Base-by-base conservation (phyloP, 805 yeast genomes). In the Candida orba region DNA sequence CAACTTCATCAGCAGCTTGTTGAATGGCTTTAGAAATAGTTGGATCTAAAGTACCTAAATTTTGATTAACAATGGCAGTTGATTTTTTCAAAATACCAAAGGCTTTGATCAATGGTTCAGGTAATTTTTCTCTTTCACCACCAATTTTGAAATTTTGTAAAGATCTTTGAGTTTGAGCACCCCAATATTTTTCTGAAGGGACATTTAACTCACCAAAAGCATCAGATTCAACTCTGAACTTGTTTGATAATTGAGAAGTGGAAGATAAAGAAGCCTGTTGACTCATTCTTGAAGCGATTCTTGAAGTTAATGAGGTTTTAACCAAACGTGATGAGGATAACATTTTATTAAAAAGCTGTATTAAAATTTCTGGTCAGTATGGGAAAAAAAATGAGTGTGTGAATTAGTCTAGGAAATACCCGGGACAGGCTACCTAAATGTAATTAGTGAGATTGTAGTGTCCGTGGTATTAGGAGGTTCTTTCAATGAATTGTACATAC, bases 181-280 rank as follows among this genome's bases (percentile, higher is more conserved):
- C 99, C 91, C 96, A 91, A 75, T 91, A 91, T 65, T 78, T 81
- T 57, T 85, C 76, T 51, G 78, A 70, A 47, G 86, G 89, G 41
- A 91, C 99, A 63, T 89, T 88, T 60, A 93, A 84, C 63, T 87
- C 96, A 56, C 99, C 99, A 60, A 91, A 93, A 41, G 98, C 98
- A 69, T 91, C 99, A 46, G 88, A 75, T 66, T 91, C 99, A 45
- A 76, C 78, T 71, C 99, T 60, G 50, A 54, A 30, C 9, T 30
- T 30, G 32, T 13, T 14, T 14, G 9, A 12, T 7, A 30, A 14
- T 30, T 30, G 32, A 14, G 32, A 14, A 30, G 32, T 14, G 17
- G 32, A 25, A 14, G 52, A 46, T 10, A 47, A 33, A 23, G 45
- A 40, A 20, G 36, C 37, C 18, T 29, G 14, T 37, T 37, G 40